Base-by-base conservation (phyloP, 441 rosid genomes). In the Eutrema salsugineum region DNA sequence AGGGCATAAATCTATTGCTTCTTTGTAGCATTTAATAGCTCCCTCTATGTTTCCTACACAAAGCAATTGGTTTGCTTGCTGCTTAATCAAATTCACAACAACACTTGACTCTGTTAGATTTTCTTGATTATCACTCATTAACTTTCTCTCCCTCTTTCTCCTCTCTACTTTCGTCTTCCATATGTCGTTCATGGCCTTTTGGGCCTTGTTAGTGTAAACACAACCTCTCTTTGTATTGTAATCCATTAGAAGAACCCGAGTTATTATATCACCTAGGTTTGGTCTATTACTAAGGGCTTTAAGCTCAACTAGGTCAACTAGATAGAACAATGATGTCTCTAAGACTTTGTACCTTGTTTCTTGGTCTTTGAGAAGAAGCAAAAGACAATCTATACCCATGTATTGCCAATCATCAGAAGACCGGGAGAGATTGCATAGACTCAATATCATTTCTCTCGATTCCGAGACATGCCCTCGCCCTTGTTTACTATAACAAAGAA, bases 321-420 rank as follows among this genome's bases (percentile, higher is more conserved):
- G 87, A 63, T 65, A 83, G 27, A 44, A 43, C 68, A 85, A 86
- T 35, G 87, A 80, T 10, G 66, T 62, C 15, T 89, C 84, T 14
- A 88, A 68, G 17, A 89, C 90, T 44, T 72, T 57, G 50, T 82
- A 60, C 80, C 91, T 85, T 24, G 88, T 84, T 11, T 71, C 86
- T 61, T 68, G 77, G 79, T 89, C 98, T 77, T 82, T 88, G 42
- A 93, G 90, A 47, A 93, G 88, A 2, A 78, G 74, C 66, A 89
- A 54, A 70, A 91, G 88, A 32, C 85, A 86, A 65, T 91, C 97
- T 63, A 93, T 82, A 6, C 86, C 96, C 80, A 82, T 72, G 67
- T 73, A 81, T 71, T 83, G 92, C 91, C 94, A 91, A 73, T 89
- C 85, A 76, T 83, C 86, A 5, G 93, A 86, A 19, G 94, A 87